These are phyloP conservation scores for Chrysanthemum makinoi DNA, from an alignment of 129 eudicot species.

Conservation along the genomic window DNA sequence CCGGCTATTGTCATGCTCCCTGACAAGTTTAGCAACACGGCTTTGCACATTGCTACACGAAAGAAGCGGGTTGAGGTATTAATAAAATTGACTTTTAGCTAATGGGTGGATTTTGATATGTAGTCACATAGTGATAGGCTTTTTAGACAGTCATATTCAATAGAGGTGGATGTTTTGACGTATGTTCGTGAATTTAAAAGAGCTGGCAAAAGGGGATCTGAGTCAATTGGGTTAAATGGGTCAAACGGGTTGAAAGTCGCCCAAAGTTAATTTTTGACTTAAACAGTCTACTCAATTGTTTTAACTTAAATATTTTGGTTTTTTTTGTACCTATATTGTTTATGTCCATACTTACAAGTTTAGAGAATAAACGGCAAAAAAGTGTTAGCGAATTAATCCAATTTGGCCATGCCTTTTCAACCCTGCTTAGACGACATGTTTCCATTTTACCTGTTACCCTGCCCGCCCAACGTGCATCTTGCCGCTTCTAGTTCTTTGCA, in stretches of 20 bases:
- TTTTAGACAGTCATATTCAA: background rate
- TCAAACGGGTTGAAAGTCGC: background rate
- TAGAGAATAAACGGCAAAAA: background rate
- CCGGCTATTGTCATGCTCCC: conserved; percentile 73
- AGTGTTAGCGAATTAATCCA: background rate
- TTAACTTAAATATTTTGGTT: background rate
- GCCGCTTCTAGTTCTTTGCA: background rate
- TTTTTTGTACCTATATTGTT: background rate
- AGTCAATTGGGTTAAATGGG: background rate
- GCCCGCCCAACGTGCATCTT: background rate
- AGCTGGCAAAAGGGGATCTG: background rate
- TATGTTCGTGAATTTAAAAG: background rate
- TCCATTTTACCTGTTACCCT: background rate
- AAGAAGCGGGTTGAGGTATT: conserved; percentile 68
- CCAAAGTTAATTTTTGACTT: background rate
- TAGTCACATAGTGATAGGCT: background rate
- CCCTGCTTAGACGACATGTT: background rate
- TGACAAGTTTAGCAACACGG: conserved; percentile 67
- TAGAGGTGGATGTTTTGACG: background rate
- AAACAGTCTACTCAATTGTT: background rate
- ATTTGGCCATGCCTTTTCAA: background rate
- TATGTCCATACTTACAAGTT: background rate
- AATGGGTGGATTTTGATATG: background rate
- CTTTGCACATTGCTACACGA: conserved; percentile 62
- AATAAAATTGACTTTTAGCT: background rate